phyloP scores from a whole-genome alignment of 2,329 filamentous ascomycete species.

The Tetracladium maxilliforme region DNA sequence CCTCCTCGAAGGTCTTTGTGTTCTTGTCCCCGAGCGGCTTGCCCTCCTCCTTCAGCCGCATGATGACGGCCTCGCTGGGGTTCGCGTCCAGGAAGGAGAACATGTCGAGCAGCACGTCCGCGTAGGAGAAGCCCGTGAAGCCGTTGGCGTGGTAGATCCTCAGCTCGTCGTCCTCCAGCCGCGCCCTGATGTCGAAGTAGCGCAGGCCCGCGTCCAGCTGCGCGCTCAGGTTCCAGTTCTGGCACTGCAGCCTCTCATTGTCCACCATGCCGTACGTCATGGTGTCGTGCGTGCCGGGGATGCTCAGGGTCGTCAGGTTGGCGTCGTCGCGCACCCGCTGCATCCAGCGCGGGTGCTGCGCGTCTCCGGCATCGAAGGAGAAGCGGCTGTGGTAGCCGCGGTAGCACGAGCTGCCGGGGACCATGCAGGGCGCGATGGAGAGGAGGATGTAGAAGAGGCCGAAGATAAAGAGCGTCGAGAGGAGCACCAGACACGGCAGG shows the following conservation, averaged over 20 bases:
- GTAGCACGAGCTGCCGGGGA: conserved; percentile 11
- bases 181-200: conserved; percentile 32
- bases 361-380: conserved; percentile 25
- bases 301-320: conserved; percentile 26
- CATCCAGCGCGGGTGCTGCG: conserved; percentile 26
- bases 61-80: conserved; percentile 29
- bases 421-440: not conserved
- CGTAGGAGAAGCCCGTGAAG: conserved; percentile 27
- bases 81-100: conserved; percentile 28
- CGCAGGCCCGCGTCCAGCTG: conserved; percentile 31
- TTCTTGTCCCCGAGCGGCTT: conserved; percentile 13
- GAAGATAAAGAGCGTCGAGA: conserved; percentile 11
- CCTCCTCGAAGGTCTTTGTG: conserved; percentile 21
- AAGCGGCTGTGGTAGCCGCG: conserved; percentile 18
- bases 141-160: conserved; percentile 30
- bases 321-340: conserved; percentile 21
- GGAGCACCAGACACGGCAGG: conserved; percentile 5
- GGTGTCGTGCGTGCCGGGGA: conserved; percentile 38
- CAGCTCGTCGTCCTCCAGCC: conserved; percentile 24
- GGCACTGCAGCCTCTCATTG: conserved; percentile 29
- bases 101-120: conserved; percentile 25
- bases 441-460: not conserved
- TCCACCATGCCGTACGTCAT: conserved; percentile 30
- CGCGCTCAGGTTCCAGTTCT: conserved; percentile 26
- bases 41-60: conserved; percentile 35